Conservation (phyloP, 2,329 filamentous ascomycete genomes). For the Neonectria sp. region DNA sequence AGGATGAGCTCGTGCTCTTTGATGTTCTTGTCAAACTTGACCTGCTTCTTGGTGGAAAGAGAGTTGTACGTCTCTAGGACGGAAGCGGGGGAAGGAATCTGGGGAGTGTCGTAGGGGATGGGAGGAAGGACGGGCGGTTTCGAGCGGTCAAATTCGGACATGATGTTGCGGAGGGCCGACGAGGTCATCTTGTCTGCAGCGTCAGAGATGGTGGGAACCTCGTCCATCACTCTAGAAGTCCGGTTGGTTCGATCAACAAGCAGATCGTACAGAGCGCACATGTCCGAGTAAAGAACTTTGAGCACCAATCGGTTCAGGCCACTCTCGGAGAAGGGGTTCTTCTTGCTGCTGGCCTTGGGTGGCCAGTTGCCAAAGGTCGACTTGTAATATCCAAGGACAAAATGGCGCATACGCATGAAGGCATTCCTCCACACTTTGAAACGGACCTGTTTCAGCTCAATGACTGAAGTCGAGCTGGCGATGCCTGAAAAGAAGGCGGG, state of each 20-base stretch:
- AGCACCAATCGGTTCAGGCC: conserved; percentile 90
- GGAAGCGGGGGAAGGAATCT: conserved; percentile 78
- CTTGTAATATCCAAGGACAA: conserved; percentile 78
- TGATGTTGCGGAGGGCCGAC: conserved; percentile 81
- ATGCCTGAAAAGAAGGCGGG: conserved; percentile 90
- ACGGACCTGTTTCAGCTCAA: conserved; percentile 82
- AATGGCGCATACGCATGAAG: conserved; percentile 82
- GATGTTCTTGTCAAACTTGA: conserved; percentile 79
- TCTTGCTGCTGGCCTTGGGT: conserved; percentile 91
- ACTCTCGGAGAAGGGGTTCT: conserved; percentile 88
- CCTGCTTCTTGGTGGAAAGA: conserved; percentile 80
- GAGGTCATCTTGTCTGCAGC: conserved; percentile 73
- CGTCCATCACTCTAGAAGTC: conserved; percentile 84
- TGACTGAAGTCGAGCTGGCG: conserved; percentile 84
- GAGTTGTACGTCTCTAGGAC: conserved; percentile 76
- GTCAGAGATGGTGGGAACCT: conserved; percentile 69
- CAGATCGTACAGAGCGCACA: conserved; percentile 90
- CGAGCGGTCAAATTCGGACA: conserved; percentile 91
- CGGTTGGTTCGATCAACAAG: conserved; percentile 84
- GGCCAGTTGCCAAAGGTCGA: conserved; percentile 80
- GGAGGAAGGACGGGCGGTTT: conserved; percentile 92
- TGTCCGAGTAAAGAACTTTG: conserved; percentile 86
- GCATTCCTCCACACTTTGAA: conserved; percentile 88
- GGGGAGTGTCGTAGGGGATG: conserved; percentile 90
- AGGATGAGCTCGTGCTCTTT: conserved; percentile 84